Percentiles rank a stretch among this genome's conserved stretches.
phyloP scores from a whole-genome alignment of 2,329 filamentous ascomycete species.

The Penicillium sp. region DNA sequence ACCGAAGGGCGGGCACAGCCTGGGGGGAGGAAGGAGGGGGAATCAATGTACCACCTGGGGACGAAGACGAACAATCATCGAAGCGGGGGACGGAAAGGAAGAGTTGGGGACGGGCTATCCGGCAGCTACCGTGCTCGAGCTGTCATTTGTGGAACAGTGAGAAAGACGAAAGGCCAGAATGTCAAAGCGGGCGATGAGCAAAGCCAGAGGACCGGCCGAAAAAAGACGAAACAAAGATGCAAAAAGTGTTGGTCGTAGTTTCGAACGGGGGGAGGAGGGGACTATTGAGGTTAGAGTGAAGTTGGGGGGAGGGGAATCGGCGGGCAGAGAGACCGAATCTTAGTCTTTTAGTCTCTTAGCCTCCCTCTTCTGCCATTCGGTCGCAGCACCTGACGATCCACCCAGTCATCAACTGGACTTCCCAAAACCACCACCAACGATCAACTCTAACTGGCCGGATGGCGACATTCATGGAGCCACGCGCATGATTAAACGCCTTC shows the following conservation, averaged over 20 bases:
- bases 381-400: slow-evolving; percentile 11
- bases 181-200: slow-evolving; percentile 5
- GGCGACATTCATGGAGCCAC: not conserved
- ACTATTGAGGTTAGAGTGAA: not conserved
- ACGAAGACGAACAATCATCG: slow-evolving; percentile 44
- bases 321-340: slow-evolving; percentile 11
- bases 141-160: slow-evolving; percentile 27
- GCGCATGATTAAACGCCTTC: slow-evolving; percentile 10
- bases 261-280: not conserved
- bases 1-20: slow-evolving; percentile 31
- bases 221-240: not conserved
- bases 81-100: slow-evolving; percentile 41
- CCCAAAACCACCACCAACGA: not conserved
- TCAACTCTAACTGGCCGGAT: not conserved
- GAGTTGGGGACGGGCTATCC: slow-evolving; percentile 20
- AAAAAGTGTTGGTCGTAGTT: not conserved
- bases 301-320: slow-evolving; percentile 5
- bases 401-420: not conserved
- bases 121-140: slow-evolving; percentile 21
- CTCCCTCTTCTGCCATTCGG: not conserved
- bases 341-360: too few species aligned
- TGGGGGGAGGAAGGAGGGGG: slow-evolving; percentile 29
- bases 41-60: slow-evolving; percentile 43
- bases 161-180: slow-evolving; percentile 12
- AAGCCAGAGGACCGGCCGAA: not conserved